Base-by-base conservation (phyloP, 768 basidiomycete genomes). In the Hirschioporus abietinus region DNA sequence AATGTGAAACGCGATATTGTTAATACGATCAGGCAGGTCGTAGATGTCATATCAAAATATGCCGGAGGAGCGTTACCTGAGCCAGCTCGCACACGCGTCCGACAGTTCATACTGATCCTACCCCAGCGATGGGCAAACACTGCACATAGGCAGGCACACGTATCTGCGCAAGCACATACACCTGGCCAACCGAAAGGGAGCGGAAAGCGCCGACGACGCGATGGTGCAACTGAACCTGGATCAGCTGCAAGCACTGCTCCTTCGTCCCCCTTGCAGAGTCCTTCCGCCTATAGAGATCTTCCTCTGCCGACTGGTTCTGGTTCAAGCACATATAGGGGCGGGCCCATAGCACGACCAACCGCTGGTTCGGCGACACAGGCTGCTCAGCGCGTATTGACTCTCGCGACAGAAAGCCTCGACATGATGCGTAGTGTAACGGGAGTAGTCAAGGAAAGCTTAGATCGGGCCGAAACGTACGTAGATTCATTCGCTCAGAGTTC, bases 371-470 rank as follows among this genome's bases (percentile, higher is more conserved):
- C 91, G 1, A 82, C 86, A 25, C 82, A 87, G 18, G 90, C 93
- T 30, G 92, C 95, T 10, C 90, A 92, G 74, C 80, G 90, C 63
- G 88, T 96, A 23, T 74, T 96, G 70, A 87, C 88, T 8, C 85
- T 96, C 9, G 93, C 95, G 15, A 91, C 90, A 17, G 95, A 96
- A 79, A 95, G 93, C 73, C 73, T 96, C 76, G 94, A 96, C 73
- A 96, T 95, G 93, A 88, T 96, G 82, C 82, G 89, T 30, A 87
- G 91, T 30, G 92, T 95, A 30, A 92, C 92, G n/a, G 83, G 86
- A 4, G 92, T 96, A 25, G 90, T 96, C 68, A 90, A 88, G 72
- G 95, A 95, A 68, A 92, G 88, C 68, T 79, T 96, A 75, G 93
- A 95, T 74, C 82, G 89, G 65, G 95, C 94, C 34, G 95, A 96